A percentile compares a stretch with the other conserved stretches of the same genome.
Evolutionary conservation across 1,284 basidiomycete genomes (phyloP).

Genomic region (Leccinum fuscescens): DNA sequence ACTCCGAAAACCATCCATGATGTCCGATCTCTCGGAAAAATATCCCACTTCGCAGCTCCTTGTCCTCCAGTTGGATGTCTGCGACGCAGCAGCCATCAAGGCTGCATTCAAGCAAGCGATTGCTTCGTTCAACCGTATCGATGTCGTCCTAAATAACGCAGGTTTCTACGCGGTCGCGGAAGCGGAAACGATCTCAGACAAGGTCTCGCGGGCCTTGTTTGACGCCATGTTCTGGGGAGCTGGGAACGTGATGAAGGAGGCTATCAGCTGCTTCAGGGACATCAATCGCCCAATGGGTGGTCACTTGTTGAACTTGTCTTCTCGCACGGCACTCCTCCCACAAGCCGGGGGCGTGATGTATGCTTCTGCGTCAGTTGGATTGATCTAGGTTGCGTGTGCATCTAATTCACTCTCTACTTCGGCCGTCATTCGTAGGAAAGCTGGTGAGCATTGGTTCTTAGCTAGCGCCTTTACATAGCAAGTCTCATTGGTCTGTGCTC

Average conservation of each 20-base stretch:
- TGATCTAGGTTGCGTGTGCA: neutral
- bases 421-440: slow-evolving; percentile 17
- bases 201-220: slow-evolving; percentile 27
- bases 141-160: slow-evolving; percentile 39
- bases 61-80: slow-evolving; percentile 31
- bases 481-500: neutral
- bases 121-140: slow-evolving; percentile 27
- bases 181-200: slow-evolving; percentile 31
- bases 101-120: slow-evolving; percentile 27
- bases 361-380: slow-evolving; percentile 24
- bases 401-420: neutral
- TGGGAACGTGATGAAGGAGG: slow-evolving; percentile 29
- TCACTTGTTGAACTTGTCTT: slow-evolving; percentile 27
- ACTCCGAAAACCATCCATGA: slow-evolving; percentile 26
- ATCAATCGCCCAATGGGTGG: slow-evolving; percentile 27
- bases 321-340: slow-evolving; percentile 26
- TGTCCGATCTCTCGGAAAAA: slow-evolving; percentile 23
- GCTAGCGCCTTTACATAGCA: neutral
- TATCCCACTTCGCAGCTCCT: slow-evolving; percentile 26
- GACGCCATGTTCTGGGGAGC: slow-evolving; percentile 37
- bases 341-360: slow-evolving; percentile 22
- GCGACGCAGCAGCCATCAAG: slow-evolving; percentile 17
- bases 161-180: slow-evolving; percentile 29
- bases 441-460: slow-evolving; percentile 13
- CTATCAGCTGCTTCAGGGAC: slow-evolving; percentile 29